Percentiles rank a stretch among this genome's conserved stretches.
phyloP scores from a whole-genome alignment of 2,329 filamentous ascomycete genomes.

The Hypoxylon sp. region DNA sequence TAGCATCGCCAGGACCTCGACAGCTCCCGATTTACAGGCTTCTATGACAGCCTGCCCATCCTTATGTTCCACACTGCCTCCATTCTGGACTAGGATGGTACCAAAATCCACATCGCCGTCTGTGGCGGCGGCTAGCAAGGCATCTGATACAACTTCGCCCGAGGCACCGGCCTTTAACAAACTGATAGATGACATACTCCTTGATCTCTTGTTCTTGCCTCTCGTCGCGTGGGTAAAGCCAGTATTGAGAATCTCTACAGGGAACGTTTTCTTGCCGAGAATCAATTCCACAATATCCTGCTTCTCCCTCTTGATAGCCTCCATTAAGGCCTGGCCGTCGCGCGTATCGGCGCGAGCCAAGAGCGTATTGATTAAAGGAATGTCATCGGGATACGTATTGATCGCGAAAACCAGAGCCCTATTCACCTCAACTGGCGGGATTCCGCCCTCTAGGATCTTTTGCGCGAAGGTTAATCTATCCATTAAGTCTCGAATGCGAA shows the following conservation, averaged over 20 bases:
- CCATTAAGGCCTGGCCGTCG: slow-evolving; percentile 64
- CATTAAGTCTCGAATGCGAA: slow-evolving; percentile 66
- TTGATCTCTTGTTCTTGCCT: slow-evolving; percentile 57
- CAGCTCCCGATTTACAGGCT: slow-evolving; percentile 66
- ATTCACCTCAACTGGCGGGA: slow-evolving; percentile 64
- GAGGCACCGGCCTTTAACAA: slow-evolving; percentile 64
- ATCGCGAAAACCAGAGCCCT: slow-evolving; percentile 68
- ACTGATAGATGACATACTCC: slow-evolving; percentile 62
- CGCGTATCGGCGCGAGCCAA: slow-evolving; percentile 63
- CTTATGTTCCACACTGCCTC: slow-evolving; percentile 66
- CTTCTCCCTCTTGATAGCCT: slow-evolving; percentile 63
- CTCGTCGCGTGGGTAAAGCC: slow-evolving; percentile 62
- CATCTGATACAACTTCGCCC: slow-evolving; percentile 62
- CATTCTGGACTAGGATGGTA: slow-evolving; percentile 65
- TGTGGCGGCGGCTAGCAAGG: slow-evolving; percentile 65
- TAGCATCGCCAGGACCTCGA: slow-evolving; percentile 66
- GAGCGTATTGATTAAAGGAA: slow-evolving; percentile 63
- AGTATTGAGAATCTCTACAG: slow-evolving; percentile 58
- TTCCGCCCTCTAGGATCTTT: slow-evolving; percentile 65
- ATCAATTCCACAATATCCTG: slow-evolving; percentile 64
- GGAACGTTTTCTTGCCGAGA: slow-evolving; percentile 58
- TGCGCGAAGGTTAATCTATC: slow-evolving; percentile 67
- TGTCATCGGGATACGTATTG: slow-evolving; percentile 62
- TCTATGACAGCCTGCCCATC: slow-evolving; percentile 69
- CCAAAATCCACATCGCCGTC: slow-evolving; percentile 68